Percentiles rank a stretch among this genome's conserved stretches.
Conservation (phyloP, 495 filamentous ascomycete species). For the Oleoguttula mirabilis region DNA sequence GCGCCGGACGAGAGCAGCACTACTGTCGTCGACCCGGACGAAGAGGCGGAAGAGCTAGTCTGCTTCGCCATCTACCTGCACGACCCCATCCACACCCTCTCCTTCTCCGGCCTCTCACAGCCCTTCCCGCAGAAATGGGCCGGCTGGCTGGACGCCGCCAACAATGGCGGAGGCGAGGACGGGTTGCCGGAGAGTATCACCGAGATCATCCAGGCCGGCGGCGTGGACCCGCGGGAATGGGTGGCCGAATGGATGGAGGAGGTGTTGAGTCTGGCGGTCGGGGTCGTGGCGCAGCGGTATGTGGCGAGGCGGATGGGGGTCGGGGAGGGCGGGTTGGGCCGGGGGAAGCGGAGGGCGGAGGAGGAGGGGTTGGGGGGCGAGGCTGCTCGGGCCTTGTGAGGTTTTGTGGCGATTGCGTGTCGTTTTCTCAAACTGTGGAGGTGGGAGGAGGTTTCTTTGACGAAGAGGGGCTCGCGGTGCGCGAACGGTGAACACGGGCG, state of each 20-base stretch:
- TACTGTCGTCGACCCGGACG: constrained; percentile 39
- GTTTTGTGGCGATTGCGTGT: too few relatives aligned
- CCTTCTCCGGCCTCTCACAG: constrained; percentile 75
- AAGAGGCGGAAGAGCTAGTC: constrained; percentile 47
- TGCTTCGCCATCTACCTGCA: constrained; percentile 84
- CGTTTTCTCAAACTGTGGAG: too few relatives aligned
- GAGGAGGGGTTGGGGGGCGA: constrained; percentile 48
- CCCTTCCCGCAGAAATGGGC: constrained; percentile 76
- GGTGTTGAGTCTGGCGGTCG: constrained; percentile 62
- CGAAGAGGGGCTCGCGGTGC: too few relatives aligned
- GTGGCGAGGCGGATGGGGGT: constrained; percentile 93
- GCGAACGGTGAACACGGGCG: too few relatives aligned
- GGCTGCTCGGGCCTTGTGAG: constrained; percentile 73
- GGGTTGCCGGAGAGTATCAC: constrained; percentile 68
- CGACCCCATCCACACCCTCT: constrained; percentile 85
- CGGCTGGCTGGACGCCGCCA: constrained; percentile 74
- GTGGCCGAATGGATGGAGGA: constrained; percentile 96
- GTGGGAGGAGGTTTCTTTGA: too few relatives aligned
- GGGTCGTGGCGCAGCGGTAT: constrained; percentile 88
- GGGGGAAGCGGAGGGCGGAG: constrained; percentile 65
- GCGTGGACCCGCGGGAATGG: constrained; percentile 93
- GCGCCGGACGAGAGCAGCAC: constrained; percentile 38
- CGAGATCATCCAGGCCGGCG: constrained; percentile 77
- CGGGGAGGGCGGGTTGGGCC: constrained; percentile 69
- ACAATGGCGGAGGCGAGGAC: constrained; percentile 31